Percentiles rank a stretch among this genome's conserved stretches.
Evolutionary conservation across 2,329 filamentous ascomycete species (phyloP).

Genomic region (Ceratocystis colombiana): DNA sequence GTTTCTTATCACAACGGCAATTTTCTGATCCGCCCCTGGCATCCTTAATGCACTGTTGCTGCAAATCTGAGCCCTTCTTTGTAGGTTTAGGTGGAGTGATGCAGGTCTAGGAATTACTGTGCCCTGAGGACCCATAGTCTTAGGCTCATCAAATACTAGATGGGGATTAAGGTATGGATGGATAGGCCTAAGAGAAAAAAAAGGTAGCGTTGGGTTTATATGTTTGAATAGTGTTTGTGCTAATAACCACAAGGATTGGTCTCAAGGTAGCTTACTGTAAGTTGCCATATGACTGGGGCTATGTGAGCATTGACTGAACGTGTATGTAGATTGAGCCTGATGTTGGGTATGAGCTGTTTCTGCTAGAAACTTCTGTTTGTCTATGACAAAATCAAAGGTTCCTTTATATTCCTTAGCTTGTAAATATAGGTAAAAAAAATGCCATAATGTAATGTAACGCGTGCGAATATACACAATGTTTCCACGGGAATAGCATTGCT

Average conservation of each 20-base stretch:
- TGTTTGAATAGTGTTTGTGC: background rate
- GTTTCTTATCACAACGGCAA: slow-evolving; percentile 2
- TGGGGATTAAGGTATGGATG: background rate
- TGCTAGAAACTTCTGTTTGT: no score
- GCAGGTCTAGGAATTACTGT: slow-evolving; percentile 5
- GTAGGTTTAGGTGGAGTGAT: slow-evolving; percentile 5
- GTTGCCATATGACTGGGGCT: no score
- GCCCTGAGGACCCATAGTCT: slow-evolving; percentile 9
- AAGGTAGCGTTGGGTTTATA: background rate
- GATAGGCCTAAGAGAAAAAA: background rate
- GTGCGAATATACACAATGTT: background rate
- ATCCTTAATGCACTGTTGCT: slow-evolving; percentile 5
- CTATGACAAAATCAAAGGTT: no score
- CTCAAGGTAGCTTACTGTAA: background rate
- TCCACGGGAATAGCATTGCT: slow-evolving; percentile 1
- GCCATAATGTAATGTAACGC: background rate
- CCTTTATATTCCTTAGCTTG: no score
- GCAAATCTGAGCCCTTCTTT: slow-evolving; percentile 2
- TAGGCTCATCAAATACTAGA: slow-evolving; percentile 3
- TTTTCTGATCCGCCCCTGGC: slow-evolving; percentile 7
- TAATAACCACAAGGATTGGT: background rate
- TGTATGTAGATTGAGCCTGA: background rate
- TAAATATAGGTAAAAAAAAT: no score
- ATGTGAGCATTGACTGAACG: background rate
- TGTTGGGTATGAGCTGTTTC: background rate